Evolutionary conservation across 441 rosid species (phyloP).

Genomic region (Pelargonium cotyledonis): DNA sequence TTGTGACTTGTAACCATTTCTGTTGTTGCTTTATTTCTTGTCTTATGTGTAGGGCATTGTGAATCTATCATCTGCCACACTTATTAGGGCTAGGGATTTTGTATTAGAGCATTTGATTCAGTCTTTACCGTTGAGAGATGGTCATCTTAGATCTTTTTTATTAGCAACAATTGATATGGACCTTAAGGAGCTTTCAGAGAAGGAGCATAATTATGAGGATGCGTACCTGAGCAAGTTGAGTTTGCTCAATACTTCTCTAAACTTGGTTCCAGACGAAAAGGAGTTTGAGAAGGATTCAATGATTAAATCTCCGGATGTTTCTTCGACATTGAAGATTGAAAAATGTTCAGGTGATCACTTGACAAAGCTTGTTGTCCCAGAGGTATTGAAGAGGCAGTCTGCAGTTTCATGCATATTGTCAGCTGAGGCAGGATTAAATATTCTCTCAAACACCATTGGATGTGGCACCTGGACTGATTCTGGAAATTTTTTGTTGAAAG

Average conservation of each 20-base stretch:
- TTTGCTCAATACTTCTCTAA: slow-evolving; percentile 21
- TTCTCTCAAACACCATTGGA: slow-evolving; percentile 36
- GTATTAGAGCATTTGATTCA: slow-evolving; percentile 40
- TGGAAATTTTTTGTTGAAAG: slow-evolving; percentile 21
- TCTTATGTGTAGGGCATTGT: slow-evolving; percentile 52
- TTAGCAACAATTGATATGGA: slow-evolving; percentile 50
- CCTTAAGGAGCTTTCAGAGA: slow-evolving; percentile 27
- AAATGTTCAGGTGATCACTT: slow-evolving; percentile 26
- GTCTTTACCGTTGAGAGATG: slow-evolving; percentile 51
- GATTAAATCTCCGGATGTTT: slow-evolving; percentile 15
- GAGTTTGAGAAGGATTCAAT: slow-evolving; percentile 12
- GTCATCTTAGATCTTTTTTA: slow-evolving; percentile 53
- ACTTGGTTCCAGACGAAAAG: slow-evolving; percentile 16
- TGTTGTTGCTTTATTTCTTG: slow-evolving; percentile 9
- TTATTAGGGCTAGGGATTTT: slow-evolving; percentile 39
- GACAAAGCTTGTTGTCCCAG: slow-evolving; percentile 29
- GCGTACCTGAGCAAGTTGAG: slow-evolving; percentile 36
- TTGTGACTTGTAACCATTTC: not conserved
- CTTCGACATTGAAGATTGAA: slow-evolving; percentile 14
- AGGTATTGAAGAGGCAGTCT: slow-evolving; percentile 46
- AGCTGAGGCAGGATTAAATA: slow-evolving; percentile 36
- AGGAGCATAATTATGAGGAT: slow-evolving; percentile 25
- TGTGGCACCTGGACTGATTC: slow-evolving; percentile 18
- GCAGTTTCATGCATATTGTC: slow-evolving; percentile 43
- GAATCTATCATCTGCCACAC: slow-evolving; percentile 47